phyloP scores from a whole-genome alignment of 192 early-diverging fungal genomes.

The Entomortierella beljakovae region DNA sequence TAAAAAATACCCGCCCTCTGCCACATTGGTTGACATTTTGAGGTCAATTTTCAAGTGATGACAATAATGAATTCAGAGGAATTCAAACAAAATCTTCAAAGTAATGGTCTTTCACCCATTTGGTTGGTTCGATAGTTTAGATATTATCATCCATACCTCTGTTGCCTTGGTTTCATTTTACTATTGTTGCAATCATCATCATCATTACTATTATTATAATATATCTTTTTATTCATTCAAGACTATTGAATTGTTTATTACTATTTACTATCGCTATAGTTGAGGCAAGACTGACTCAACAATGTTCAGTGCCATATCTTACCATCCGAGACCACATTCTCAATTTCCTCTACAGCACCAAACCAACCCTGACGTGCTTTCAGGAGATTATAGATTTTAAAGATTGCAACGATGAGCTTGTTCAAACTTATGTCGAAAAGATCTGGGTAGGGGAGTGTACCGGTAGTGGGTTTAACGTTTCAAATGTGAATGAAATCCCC shows the following conservation, averaged over 20 bases:
- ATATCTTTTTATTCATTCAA: not conserved
- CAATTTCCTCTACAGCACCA: conserved; percentile 1
- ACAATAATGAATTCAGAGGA: too few relatives aligned
- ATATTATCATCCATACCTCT: too few relatives aligned
- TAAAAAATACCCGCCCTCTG: too few relatives aligned
- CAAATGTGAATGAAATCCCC: not conserved
- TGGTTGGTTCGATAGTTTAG: too few relatives aligned
- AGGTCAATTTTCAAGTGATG: too few relatives aligned
- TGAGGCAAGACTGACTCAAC: conserved; percentile 22
- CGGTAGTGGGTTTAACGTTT: not conserved
- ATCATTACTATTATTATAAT: not conserved
- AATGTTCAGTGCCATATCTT: conserved; percentile 8
- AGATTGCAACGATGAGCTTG: not conserved
- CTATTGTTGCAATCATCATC: too few relatives aligned
- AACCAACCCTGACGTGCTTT: conserved; percentile 4
- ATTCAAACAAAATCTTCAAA: too few relatives aligned
- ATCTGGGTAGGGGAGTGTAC: conserved; percentile 32
- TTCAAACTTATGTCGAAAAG: conserved; percentile 23
- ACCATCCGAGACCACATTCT: conserved; percentile 11
- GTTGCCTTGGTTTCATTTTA: too few relatives aligned
- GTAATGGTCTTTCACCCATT: too few relatives aligned
- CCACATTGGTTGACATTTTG: too few relatives aligned
- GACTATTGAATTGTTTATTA: not conserved
- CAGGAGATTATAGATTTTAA: conserved; percentile 7
- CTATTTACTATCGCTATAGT: conserved; percentile 2